Evolutionary conservation across 2,329 filamentous ascomycete genomes (phyloP), one percentile per base, ranked within the genome.

Genomic region (Trichophyton mentagrophytes): DNA sequence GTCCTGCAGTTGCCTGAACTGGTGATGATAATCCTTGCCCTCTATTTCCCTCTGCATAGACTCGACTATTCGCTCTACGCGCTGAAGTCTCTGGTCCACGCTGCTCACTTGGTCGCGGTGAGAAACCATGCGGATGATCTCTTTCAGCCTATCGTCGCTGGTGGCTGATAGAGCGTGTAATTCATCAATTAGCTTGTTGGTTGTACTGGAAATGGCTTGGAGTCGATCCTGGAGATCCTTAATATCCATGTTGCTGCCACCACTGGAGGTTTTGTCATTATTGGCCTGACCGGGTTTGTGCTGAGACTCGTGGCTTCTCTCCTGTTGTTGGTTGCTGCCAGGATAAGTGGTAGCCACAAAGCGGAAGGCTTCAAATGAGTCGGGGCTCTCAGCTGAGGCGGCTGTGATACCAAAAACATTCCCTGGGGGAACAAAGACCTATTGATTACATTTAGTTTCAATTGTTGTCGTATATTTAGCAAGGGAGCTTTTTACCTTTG

Each of bases 311-410:
- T 65, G 62, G 60, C 64, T 22, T 25, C 44, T 46, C 8, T 51
- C 46, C 6, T 51, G 22, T n/a, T 51, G 46, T 20, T 49, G 30
- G 9, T 76, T 68, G 62, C 73, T 69, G 56, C 68, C 67, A 64
- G 69, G 61, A 64, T 70, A 61, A n/a, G 71, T 64, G 9, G 82
- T 85, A 69, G 85, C 83, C 58, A 93, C 83, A 70, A 97, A 82
- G 72, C 92, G 95, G 79, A 91, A 93, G 66, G 96, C 74, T 74
- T 99, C 93, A 69, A 96, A 95, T 3, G 90, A 95, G 75, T 99
- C 93, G 0, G 93, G 90, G 68, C 85, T 91, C 66, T 97, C 92
- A 33, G 89, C 88, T 2, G 89, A 92, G 15, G 89, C 88, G 47
- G 92, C 93, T 11, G 88, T 90, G 66, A 99, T 77, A 67, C 93